phyloP scores from a whole-genome alignment of 768 basidiomycete species.

The Scleroderma bovista region DNA sequence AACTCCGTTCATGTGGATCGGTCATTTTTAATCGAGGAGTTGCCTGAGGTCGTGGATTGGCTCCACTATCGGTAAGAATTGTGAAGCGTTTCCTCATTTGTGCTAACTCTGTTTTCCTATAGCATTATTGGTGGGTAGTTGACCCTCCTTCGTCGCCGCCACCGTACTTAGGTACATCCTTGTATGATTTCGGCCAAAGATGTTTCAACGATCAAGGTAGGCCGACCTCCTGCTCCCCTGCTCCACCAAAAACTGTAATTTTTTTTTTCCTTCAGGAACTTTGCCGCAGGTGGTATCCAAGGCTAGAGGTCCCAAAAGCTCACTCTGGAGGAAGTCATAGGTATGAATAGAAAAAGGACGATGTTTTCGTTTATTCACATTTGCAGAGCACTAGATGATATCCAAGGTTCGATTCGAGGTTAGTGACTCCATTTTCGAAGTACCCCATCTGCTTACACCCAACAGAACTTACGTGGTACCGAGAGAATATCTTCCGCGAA shows the following conservation, averaged over 20 bases:
- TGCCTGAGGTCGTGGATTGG: slow-evolving; percentile 78
- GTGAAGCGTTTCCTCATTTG: background rate
- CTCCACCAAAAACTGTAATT: background rate
- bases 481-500: slow-evolving; percentile 61
- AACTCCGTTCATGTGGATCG: slow-evolving; percentile 83
- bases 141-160: background rate
- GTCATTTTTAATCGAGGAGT: slow-evolving; percentile 64
- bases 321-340: slow-evolving; percentile 48
- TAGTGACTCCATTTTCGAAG: background rate
- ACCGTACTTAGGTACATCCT: background rate
- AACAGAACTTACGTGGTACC: slow-evolving; percentile 76
- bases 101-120: background rate
- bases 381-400: slow-evolving; percentile 76
- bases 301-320: slow-evolving; percentile 13
- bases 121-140: slow-evolving; percentile 67
- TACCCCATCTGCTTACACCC: slow-evolving; percentile 1
- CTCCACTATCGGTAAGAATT: slow-evolving; percentile 66
- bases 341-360: slow-evolving; percentile 29
- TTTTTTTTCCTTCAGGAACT: slow-evolving; percentile 48
- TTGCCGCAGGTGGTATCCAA: slow-evolving; percentile 66
- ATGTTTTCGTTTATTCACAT: background rate
- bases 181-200: slow-evolving; percentile 45
- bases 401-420: slow-evolving; percentile 72
- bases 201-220: slow-evolving; percentile 78
- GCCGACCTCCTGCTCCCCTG: background rate